Percentiles rank a stretch among this genome's conserved stretches.
phyloP scores from a whole-genome alignment of 176 grass and related monocot species.

The Phyllostachys edulis region DNA sequence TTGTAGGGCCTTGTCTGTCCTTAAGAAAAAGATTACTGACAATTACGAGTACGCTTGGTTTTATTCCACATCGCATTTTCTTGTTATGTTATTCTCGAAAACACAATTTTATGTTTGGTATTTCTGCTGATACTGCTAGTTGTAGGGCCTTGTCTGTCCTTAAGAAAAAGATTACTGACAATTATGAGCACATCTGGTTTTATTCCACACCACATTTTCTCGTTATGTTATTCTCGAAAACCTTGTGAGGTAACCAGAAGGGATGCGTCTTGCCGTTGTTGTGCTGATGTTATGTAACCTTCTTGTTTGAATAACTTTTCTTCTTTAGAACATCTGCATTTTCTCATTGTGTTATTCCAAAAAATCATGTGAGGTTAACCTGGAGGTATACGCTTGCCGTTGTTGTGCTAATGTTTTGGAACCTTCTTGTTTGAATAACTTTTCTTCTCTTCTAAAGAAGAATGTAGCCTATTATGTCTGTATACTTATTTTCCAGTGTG shows the following conservation, averaged over 20 bases:
- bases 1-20: neutral
- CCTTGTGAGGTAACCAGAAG: neutral
- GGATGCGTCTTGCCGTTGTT: neutral
- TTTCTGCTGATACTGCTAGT: neutral
- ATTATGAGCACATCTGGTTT: conserved; percentile 5
- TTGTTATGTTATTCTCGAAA: conserved; percentile 4
- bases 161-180: neutral
- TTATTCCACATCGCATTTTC: neutral
- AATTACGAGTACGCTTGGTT: conserved; percentile 7
- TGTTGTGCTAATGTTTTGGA: neutral
- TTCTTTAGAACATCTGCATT: neutral
- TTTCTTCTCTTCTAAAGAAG: neutral
- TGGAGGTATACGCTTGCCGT: neutral
- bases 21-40: neutral
- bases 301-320: neutral
- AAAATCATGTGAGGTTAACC: neutral
- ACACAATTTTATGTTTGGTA: neutral
- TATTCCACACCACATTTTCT: neutral
- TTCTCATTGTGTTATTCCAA: conserved; percentile 3
- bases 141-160: neutral
- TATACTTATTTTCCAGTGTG: neutral
- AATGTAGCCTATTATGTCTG: neutral
- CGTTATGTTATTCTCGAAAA: conserved; percentile 12
- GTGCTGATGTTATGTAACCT: neutral
- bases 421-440: neutral